Conservation (phyloP, 2,329 filamentous ascomycete genomes). For the Clarireedia homoeocarpa region DNA sequence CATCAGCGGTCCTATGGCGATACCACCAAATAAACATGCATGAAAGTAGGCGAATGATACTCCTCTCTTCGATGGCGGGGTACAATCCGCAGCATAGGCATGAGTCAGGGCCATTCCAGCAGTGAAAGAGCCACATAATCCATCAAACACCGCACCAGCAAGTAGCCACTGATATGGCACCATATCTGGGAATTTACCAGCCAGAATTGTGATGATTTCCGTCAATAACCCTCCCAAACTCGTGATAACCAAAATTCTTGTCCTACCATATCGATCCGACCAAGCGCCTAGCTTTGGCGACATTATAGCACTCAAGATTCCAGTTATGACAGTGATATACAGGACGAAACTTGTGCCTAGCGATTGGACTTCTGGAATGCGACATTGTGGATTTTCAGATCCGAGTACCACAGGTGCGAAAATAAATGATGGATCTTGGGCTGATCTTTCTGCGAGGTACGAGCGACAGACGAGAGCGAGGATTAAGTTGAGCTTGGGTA, state of each 20-base stretch:
- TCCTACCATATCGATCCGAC: constrained; percentile 81
- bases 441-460: constrained; percentile 65
- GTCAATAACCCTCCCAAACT: constrained; percentile 66
- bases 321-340: constrained; percentile 64
- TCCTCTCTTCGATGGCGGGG: constrained; percentile 67
- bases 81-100: constrained; percentile 87
- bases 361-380: constrained; percentile 68
- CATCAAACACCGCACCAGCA: constrained; percentile 70
- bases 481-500: constrained; percentile 84
- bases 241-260: constrained; percentile 62
- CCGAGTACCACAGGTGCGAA: constrained; percentile 59
- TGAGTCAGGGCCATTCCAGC: constrained; percentile 68
- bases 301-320: constrained; percentile 69
- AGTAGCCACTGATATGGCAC: constrained; percentile 75
- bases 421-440: constrained; percentile 49
- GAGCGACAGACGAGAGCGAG: constrained; percentile 74
- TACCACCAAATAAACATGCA: constrained; percentile 79
- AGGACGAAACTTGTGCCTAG: constrained; percentile 72
- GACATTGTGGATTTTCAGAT: constrained; percentile 70
- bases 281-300: constrained; percentile 77
- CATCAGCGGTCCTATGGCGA: constrained; percentile 77
- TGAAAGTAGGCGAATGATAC: constrained; percentile 87
- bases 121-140: constrained; percentile 82
- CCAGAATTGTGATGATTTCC: constrained; percentile 71
- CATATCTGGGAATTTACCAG: constrained; percentile 64